A percentile compares a stretch with the other conserved stretches of the same genome.
Conservation (phyloP, 331 rosid species). For the Pyracantha coccinea region DNA sequence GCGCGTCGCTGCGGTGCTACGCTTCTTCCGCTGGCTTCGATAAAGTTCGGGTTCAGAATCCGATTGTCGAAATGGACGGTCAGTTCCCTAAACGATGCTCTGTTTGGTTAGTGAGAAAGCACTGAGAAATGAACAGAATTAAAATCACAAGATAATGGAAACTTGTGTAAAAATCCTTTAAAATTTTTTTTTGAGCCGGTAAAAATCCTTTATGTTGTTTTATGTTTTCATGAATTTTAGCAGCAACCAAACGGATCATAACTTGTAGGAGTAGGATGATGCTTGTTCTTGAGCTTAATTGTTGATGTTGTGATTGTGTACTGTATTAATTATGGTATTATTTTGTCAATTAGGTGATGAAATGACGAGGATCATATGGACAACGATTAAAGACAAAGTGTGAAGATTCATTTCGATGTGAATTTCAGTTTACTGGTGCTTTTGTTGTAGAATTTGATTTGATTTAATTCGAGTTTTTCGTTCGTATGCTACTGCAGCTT, state of each 20-base stretch:
- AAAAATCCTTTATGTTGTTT: neutral
- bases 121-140: neutral
- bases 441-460: neutral
- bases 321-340: neutral
- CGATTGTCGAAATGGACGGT: slow-evolving; percentile 99
- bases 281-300: neutral
- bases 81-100: neutral
- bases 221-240: neutral
- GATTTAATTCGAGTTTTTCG: neutral
- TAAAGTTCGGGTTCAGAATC: slow-evolving; percentile 56
- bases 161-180: neutral
- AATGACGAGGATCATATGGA: slow-evolving; percentile 93
- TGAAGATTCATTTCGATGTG: slow-evolving; percentile 12
- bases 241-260: neutral
- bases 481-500: slow-evolving; percentile 54
- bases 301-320: neutral
- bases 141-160: neutral
- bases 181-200: neutral
- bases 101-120: neutral
- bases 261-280: neutral
- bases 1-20: slow-evolving; percentile 54
- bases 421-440: neutral
- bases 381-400: slow-evolving; percentile 78
- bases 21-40: slow-evolving; percentile 37
- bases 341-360: slow-evolving; percentile 62